Evolutionary conservation across 1,284 basidiomycete genomes (phyloP), one percentile per base, ranked within the genome.

Genomic region (Apiotrichum montevideense): DNA sequence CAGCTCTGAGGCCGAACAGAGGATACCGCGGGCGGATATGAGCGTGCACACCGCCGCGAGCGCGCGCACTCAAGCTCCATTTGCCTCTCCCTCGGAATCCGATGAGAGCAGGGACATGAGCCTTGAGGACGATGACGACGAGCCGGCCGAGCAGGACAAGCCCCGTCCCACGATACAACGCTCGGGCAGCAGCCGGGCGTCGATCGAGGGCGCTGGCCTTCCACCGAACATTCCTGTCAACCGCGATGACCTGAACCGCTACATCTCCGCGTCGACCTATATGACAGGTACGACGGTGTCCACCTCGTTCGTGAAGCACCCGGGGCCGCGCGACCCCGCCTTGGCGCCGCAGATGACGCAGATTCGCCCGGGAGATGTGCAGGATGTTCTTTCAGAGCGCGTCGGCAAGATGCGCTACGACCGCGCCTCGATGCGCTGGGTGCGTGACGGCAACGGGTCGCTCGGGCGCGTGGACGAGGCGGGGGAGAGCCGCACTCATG

Each of bases 371-470:
- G 80, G 82, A 47, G 91, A 93, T 66, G 79, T 94, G 11, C 61
- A 63, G 68, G 82, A 41, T 10, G 67, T 71, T 8, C 77, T 90
- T 32, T 85, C 88, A 1, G 86, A 90, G 33, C 80, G 84, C 51
- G 84, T 92, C 46, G 90, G 90, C 1, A 84, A 84, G 68, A 94
- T 96, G 91, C 78, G 88, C 42, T 92, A 86, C 64, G 92, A 95
- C 75, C 83, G 81, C 56, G 80, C 81, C 40, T 80, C 83, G 72
- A 88, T 88, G 84, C 83, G 83, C 62, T 96, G 92, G 92, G 84
- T 92, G 49, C 87, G 86, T 73, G 83, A 82, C 75, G 35, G 51
- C 43, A 51, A 51, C 14, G 65, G 56, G 21, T 44, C 45, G 7
- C 62, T 71, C 62, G 50, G 69, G 66, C 35, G 74, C 69, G 46